phyloP scores from a whole-genome alignment of 805 yeast genomes.

The Teunomyces funiuensis region DNA sequence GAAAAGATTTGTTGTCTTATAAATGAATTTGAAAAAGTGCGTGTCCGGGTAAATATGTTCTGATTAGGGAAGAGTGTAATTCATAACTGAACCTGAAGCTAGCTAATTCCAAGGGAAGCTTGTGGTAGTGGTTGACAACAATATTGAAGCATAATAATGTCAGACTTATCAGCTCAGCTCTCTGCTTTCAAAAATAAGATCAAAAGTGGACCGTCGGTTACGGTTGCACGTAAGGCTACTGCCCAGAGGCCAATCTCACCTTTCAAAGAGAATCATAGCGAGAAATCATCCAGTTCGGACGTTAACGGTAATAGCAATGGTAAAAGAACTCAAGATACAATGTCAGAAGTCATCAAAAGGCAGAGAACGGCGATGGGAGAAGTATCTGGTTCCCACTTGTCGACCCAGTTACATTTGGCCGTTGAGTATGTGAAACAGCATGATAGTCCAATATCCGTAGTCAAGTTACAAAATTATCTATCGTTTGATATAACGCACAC shows the following conservation, averaged over 20 bases:
- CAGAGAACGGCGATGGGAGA: slow-evolving; percentile 27
- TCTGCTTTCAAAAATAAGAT: slow-evolving; percentile 47
- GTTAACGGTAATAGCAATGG: slow-evolving; percentile 7
- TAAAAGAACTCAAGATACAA: slow-evolving; percentile 18
- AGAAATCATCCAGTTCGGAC: slow-evolving; percentile 1
- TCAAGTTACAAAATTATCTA: slow-evolving; percentile 66
- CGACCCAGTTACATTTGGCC: slow-evolving; percentile 86
- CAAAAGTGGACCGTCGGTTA: slow-evolving; percentile 44
- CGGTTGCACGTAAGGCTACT: slow-evolving; percentile 30
- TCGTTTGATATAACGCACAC: slow-evolving; percentile 60
- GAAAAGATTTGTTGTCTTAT: slow-evolving; percentile 1
- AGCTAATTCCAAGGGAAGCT: not conserved
- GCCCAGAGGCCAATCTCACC: slow-evolving; percentile 16
- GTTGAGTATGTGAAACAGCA: slow-evolving; percentile 80
- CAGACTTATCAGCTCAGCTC: slow-evolving; percentile 43
- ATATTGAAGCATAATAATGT: slow-evolving; percentile 15
- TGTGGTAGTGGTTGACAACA: not conserved
- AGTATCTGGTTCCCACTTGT: slow-evolving; percentile 60
- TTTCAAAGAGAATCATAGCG: not conserved
- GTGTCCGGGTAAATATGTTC: slow-evolving; percentile 5
- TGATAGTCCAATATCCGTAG: slow-evolving; percentile 68
- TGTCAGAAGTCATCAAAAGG: slow-evolving; percentile 35
- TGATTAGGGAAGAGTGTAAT: slow-evolving; percentile 1
- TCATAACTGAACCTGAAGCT: not conserved
- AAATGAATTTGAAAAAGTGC: not conserved